Percentiles rank a stretch among this genome's conserved stretches.
Evolutionary conservation across 2,329 filamentous ascomycete species (phyloP).

Genomic region (Paraphaeosphaeria minitans): DNA sequence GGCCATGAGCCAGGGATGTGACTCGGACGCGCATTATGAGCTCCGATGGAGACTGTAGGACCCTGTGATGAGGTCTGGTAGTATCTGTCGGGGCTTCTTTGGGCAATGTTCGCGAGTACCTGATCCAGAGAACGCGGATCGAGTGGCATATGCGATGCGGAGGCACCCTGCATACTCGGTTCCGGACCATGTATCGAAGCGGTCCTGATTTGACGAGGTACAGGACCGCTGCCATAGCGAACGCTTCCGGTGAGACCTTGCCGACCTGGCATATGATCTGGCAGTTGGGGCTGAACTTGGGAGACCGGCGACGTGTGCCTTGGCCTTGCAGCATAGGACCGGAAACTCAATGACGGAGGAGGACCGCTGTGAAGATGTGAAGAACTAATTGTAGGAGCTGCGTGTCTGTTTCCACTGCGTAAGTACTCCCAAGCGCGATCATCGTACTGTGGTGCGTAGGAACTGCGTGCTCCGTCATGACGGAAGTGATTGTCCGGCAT

Average conservation of each 20-base stretch:
- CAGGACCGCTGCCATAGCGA: conserved; percentile 37
- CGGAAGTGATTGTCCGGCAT: conserved; percentile 18
- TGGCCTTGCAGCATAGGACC: background rate
- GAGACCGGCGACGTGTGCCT: background rate
- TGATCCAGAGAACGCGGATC: conserved; percentile 25
- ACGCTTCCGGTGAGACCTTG: conserved; percentile 19
- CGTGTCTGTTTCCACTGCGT: background rate
- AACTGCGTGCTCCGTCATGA: conserved; percentile 19
- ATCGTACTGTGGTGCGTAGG: conserved; percentile 19
- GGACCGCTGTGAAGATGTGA: background rate
- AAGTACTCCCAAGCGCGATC: conserved; percentile 15
- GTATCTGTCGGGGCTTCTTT: conserved; percentile 27
- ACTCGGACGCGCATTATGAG: conserved; percentile 10
- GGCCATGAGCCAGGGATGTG: conserved; percentile 36
- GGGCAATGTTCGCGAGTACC: conserved; percentile 26
- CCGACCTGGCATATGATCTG: conserved; percentile 14
- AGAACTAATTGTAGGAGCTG: background rate
- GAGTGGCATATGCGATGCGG: conserved; percentile 7
- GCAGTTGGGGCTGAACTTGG: conserved; percentile 5
- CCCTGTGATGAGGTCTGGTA: conserved; percentile 13
- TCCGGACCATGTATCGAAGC: background rate
- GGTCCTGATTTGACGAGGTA: conserved; percentile 18
- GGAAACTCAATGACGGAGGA: background rate
- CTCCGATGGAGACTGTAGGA: background rate
- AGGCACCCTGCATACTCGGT: background rate